phyloP scores from a whole-genome alignment of 371 early-diverging fungal genomes.

The Syncephalastrum monosporum region DNA sequence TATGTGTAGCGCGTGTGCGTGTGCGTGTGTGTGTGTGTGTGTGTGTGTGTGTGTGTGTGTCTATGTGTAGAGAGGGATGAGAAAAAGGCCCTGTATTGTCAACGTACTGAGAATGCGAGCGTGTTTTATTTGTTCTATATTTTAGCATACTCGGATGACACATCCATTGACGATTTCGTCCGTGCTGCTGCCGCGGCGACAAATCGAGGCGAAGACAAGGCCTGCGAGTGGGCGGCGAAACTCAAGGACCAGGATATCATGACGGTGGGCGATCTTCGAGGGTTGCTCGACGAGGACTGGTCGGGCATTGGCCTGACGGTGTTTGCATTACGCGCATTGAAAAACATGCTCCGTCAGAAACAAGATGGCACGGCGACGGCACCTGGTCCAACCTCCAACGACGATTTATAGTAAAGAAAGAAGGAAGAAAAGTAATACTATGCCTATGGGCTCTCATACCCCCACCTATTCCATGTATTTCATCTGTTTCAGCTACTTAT shows the following conservation, averaged over 20 bases:
- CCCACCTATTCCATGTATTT: no score
- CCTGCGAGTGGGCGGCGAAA: constrained; percentile 70
- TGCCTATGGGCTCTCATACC: neutral
- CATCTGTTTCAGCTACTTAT: no score
- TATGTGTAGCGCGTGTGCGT: neutral
- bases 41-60: no score
- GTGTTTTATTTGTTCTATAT: no score
- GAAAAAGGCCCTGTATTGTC: no score
- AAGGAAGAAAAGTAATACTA: constrained; percentile 3
- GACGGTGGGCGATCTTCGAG: constrained; percentile 79
- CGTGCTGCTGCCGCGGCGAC: constrained; percentile 63
- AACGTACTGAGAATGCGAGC: no score
- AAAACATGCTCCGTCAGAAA: constrained; percentile 58
- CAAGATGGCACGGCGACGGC: neutral
- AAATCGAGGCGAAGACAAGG: constrained; percentile 72
- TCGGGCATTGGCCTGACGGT: constrained; percentile 76
- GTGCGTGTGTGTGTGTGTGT: no score
- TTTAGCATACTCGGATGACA: constrained; percentile 58
- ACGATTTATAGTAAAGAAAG: neutral
- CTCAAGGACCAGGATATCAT: constrained; percentile 75
- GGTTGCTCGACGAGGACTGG: constrained; percentile 80
- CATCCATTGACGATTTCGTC: constrained; percentile 70
- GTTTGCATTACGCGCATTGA: constrained; percentile 83
- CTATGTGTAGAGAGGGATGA: no score
- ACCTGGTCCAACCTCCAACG: neutral